phyloP scores from a whole-genome alignment of 129 eudicot genomes.

The Tanacetum coccineum region DNA sequence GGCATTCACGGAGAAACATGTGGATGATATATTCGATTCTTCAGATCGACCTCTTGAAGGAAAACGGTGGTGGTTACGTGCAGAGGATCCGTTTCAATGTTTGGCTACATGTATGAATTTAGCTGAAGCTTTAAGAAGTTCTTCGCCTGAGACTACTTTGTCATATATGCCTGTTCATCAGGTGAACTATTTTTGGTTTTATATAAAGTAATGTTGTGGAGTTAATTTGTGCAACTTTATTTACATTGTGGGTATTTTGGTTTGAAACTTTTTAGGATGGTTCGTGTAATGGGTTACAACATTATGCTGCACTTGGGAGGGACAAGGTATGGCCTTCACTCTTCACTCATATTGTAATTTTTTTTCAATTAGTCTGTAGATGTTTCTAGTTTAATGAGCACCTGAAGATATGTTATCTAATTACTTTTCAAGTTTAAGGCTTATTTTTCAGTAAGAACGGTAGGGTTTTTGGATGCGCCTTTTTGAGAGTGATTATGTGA shows the following conservation, averaged over 20 bases:
- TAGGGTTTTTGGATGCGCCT: too few relatives aligned
- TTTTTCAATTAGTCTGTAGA: neutral
- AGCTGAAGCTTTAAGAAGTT: conserved; percentile 73
- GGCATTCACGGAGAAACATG: conserved; percentile 69
- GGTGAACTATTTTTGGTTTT: conserved; percentile 30
- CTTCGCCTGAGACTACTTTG: conserved; percentile 70
- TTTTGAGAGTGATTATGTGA: neutral
- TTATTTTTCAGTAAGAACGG: too few relatives aligned
- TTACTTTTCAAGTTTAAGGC: neutral
- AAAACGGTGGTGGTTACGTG: conserved; percentile 87
- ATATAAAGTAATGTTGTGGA: too few relatives aligned
- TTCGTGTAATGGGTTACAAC: conserved; percentile 95
- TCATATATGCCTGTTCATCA: conserved; percentile 91
- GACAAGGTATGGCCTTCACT: conserved; percentile 60
- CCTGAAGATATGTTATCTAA: too few relatives aligned
- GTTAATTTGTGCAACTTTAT: neutral
- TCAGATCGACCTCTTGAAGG: conserved; percentile 98
- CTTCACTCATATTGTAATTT: neutral
- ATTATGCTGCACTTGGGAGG: conserved; percentile 98
- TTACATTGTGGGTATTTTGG: neutral
- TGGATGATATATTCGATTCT: conserved; percentile 89
- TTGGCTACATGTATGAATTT: conserved; percentile 82
- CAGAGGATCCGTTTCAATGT: conserved; percentile 97
- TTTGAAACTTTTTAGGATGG: conserved; percentile 62
- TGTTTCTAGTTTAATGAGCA: neutral